phyloP scores from a whole-genome alignment of 441 rosid species.

The Gossypium laxum region DNA sequence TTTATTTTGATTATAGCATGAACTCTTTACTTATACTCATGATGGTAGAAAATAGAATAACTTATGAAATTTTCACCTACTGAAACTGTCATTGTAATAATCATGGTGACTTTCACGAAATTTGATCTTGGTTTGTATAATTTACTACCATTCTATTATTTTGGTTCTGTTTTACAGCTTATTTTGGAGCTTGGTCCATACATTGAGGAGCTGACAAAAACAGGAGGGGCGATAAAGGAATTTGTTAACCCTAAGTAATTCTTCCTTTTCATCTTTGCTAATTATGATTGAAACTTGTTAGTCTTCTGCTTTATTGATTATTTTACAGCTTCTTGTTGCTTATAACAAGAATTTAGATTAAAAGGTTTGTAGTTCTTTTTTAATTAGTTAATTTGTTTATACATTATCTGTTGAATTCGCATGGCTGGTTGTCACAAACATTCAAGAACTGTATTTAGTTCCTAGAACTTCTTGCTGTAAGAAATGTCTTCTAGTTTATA shows the following conservation, averaged over 20 bases:
- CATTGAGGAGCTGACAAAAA: conserved; percentile 73
- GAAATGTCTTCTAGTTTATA: background rate
- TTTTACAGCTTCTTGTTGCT: background rate
- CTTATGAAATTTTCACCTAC: background rate
- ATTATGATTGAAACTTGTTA: conserved; percentile 6
- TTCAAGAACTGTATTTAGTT: background rate
- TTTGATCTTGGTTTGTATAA: background rate
- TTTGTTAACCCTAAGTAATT: conserved; percentile 89
- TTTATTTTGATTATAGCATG: conserved; percentile 51
- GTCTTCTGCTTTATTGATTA: background rate
- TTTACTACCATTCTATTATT: background rate
- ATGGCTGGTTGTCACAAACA: background rate
- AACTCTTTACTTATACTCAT: background rate
- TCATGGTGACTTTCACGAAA: background rate
- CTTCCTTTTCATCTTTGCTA: conserved; percentile 16
- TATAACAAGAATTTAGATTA: background rate
- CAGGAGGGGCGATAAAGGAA: conserved; percentile 87
- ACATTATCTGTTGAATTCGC: background rate
- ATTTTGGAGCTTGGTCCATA: conserved; percentile 78
- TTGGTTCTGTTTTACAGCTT: conserved; percentile 39
- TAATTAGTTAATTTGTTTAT: background rate
- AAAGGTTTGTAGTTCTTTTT: background rate
- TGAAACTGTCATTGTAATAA: background rate
- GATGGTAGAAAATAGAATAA: background rate
- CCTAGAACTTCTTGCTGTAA: background rate